Percentiles rank a stretch among this genome's conserved stretches.
These are phyloP conservation scores for Heterobasidion irregulare DNA, from an alignment of 1,284 basidiomycete genomes.

Conservation along the genomic window DNA sequence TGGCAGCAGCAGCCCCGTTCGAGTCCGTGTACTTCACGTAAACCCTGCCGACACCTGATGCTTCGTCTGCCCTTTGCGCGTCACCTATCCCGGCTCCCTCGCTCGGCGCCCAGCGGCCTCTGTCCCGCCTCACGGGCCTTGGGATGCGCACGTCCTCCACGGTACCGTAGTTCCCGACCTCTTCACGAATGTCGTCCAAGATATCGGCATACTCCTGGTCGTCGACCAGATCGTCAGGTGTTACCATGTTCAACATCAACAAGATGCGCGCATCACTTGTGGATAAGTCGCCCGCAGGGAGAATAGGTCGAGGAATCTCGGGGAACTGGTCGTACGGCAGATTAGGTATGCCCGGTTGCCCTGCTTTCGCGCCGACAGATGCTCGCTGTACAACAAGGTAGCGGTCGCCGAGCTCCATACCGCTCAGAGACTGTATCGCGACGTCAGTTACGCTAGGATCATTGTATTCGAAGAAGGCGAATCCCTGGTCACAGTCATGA, in stretches of 20 bases:
- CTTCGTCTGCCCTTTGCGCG: constrained; percentile 69
- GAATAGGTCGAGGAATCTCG: constrained; percentile 74
- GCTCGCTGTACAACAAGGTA: constrained; percentile 95
- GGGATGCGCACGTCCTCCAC: constrained; percentile 88
- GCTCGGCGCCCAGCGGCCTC: constrained; percentile 70
- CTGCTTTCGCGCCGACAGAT: constrained; percentile 82
- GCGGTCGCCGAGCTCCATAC: constrained; percentile 97
- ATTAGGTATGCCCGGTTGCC: constrained; percentile 46
- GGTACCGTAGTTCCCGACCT: constrained; percentile 77
- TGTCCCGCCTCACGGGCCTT: constrained; percentile 79
- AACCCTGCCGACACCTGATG: constrained; percentile 87
- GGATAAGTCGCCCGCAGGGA: constrained; percentile 66
- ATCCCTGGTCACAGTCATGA: constrained; percentile 53
- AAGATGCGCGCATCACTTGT: constrained; percentile 70
- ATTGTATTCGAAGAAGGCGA: constrained; percentile 98
- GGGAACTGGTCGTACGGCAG: constrained; percentile 67
- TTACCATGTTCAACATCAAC: constrained; percentile 99
- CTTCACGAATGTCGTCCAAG: constrained; percentile 91
- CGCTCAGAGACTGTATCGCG: constrained; percentile 93
- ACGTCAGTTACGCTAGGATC: constrained; percentile 87
- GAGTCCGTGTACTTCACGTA: constrained; percentile 79
- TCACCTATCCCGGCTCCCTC: constrained; percentile 58
- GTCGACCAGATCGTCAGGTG: constrained; percentile 84
- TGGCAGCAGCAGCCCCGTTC: constrained; percentile 56
- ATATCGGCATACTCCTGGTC: constrained; percentile 94